phyloP scores from a whole-genome alignment of 1,284 basidiomycete species.

The Ganoderma lingzhi region DNA sequence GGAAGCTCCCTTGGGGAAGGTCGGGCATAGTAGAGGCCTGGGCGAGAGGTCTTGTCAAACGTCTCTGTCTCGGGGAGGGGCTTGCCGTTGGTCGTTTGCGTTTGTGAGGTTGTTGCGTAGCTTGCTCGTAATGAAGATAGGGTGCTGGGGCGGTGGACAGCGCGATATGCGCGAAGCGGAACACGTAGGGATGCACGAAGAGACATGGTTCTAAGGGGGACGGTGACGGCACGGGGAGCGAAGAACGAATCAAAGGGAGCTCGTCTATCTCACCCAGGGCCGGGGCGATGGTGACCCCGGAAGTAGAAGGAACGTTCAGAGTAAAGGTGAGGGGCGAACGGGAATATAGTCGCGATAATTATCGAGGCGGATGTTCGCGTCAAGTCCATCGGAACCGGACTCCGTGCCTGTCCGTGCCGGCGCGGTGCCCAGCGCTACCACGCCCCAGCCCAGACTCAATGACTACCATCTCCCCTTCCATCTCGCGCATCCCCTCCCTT shows the following conservation, averaged over 20 bases:
- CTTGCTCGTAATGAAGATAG: conserved; percentile 15
- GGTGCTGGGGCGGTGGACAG: not conserved
- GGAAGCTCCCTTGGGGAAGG: conserved; percentile 52
- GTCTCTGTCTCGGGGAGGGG: conserved; percentile 41
- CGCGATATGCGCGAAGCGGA: conserved; percentile 14
- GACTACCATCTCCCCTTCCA: conserved; percentile 34
- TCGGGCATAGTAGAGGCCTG: conserved; percentile 45
- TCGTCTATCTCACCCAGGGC: not conserved
- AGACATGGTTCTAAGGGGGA: conserved; percentile 18
- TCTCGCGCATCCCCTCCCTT: conserved; percentile 28
- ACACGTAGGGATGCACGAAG: conserved; percentile 24
- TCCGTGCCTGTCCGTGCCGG: not conserved
- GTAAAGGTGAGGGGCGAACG: not conserved
- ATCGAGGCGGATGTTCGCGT: not conserved
- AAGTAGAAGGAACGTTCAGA: not conserved
- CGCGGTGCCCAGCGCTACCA: conserved; percentile 1
- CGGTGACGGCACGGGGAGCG: not conserved
- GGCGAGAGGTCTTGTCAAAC: conserved; percentile 45
- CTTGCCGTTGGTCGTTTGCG: conserved; percentile 34
- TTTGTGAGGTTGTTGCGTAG: conserved; percentile 30
- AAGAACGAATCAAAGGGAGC: too few relatives aligned
- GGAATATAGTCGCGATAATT: not conserved
- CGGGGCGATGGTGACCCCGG: not conserved
- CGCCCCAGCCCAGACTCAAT: conserved; percentile 20
- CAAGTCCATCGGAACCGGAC: not conserved